Evolutionary conservation across 139 green algal species (phyloP).

Genomic region (Astrephomene gubernaculifera): DNA sequence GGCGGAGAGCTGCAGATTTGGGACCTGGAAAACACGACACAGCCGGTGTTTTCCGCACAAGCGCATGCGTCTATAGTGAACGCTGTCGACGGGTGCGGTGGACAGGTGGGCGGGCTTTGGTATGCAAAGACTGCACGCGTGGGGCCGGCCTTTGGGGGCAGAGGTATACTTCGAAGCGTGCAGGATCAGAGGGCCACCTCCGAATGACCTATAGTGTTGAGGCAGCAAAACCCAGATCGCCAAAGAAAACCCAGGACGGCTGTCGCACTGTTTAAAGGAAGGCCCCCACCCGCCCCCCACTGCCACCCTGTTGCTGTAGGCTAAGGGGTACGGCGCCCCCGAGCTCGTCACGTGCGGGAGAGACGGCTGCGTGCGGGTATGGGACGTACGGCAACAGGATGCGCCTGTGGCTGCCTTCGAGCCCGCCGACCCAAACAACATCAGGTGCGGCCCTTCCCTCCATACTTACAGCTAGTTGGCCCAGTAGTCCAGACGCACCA

Average conservation of each 20-base stretch:
- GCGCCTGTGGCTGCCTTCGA: slow-evolving; percentile 88
- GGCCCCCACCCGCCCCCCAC: no score
- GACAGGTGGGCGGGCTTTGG: slow-evolving; percentile 60
- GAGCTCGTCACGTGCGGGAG: slow-evolving; percentile 86
- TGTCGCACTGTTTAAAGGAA: no score
- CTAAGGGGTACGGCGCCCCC: slow-evolving; percentile 75
- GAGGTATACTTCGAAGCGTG: no score
- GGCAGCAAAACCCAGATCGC: no score
- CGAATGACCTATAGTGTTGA: no score
- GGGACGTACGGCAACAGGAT: slow-evolving; percentile 86
- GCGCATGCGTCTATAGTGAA: slow-evolving; percentile 89
- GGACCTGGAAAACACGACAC: slow-evolving; percentile 75
- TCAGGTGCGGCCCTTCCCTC: slow-evolving; percentile 65
- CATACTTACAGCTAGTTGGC: no score
- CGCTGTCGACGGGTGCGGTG: slow-evolving; percentile 83
- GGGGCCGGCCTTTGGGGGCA: no score
- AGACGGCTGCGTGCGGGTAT: slow-evolving; percentile 91
- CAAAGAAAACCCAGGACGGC: no score
- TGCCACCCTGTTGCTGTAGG: no score
- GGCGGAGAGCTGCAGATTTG: slow-evolving; percentile 77
- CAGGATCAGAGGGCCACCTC: no score
- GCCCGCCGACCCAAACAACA: slow-evolving; percentile 68
- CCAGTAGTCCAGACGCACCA: no score
- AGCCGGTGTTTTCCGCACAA: slow-evolving; percentile 72
- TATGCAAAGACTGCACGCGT: not conserved